Evolutionary conservation across 495 filamentous ascomycete genomes (phyloP).

Genomic region (Penicillium chermesinum): DNA sequence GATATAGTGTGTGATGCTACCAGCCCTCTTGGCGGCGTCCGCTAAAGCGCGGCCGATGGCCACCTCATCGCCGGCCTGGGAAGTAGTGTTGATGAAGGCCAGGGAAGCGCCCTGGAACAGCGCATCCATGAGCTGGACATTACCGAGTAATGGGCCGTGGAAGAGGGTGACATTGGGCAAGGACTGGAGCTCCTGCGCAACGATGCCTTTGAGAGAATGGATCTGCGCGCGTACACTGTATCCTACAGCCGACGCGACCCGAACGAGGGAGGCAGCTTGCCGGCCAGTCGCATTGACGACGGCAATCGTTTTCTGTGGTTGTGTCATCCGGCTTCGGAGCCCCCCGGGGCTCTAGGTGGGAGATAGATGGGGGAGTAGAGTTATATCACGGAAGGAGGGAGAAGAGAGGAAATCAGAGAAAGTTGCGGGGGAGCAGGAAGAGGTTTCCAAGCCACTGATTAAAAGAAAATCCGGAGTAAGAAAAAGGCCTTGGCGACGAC

Average conservation of each 20-base stretch:
- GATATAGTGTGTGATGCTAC: slow-evolving; percentile 78
- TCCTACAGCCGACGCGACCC: slow-evolving; percentile 85
- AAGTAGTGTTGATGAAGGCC: slow-evolving; percentile 98
- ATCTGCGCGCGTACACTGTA: slow-evolving; percentile 88
- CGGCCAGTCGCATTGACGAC: slow-evolving; percentile 90
- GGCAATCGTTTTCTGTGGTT: slow-evolving; percentile 70
- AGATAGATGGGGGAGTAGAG: slow-evolving; percentile 1
- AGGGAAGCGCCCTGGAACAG: slow-evolving; percentile 80
- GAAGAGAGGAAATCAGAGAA: slow-evolving; percentile 5
- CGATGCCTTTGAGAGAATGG: slow-evolving; percentile 71
- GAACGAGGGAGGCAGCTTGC: slow-evolving; percentile 88
- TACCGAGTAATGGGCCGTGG: slow-evolving; percentile 74
- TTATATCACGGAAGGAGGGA: slow-evolving; percentile 3
- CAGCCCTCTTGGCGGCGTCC: slow-evolving; percentile 79
- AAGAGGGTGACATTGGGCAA: slow-evolving; percentile 82
- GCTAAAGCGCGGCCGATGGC: slow-evolving; percentile 81
- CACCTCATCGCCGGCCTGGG: slow-evolving; percentile 85
- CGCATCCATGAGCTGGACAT: slow-evolving; percentile 59
- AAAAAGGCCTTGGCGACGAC: slow-evolving; percentile 23
- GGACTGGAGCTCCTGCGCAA: slow-evolving; percentile 72
- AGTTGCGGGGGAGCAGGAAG: slow-evolving; percentile 4
- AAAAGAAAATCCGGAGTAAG: slow-evolving; percentile 27
- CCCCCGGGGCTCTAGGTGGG: not conserved
- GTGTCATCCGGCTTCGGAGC: slow-evolving; percentile 34
- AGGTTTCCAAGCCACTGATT: slow-evolving; percentile 6